Base-by-base conservation (phyloP, 805 yeast species). In the Isabelozyma rhagii region DNA sequence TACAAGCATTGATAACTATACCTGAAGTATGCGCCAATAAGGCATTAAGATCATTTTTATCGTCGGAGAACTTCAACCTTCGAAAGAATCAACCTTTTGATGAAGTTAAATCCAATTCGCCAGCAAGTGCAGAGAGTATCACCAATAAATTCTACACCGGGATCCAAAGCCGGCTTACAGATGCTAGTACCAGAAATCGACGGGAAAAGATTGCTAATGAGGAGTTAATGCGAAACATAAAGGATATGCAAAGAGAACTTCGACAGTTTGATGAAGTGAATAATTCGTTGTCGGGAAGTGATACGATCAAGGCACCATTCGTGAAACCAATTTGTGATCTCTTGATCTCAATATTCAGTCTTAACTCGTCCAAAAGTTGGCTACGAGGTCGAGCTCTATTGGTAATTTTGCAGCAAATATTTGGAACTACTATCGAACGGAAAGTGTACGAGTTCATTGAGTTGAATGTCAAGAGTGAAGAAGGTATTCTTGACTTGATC, bases 351-450 rank as follows among this genome's bases (percentile, higher is more conserved):
- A 60, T 90, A 1, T 92, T 92, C 66, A 82, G 87, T 29, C 66
- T 89, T 18, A 80, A 82, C 47, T 75, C 72, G 14, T 76, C 87
- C 1, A 83, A 82, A 44, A 81, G 83, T 44, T 89, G 97, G 96
- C 66, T 92, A 1, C 72, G 96, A 47, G 97, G 97, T 0, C 74
- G 91, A 42, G 97, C 97, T 0, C 74, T 90, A 8, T 77, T 91
- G 39, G 83, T 90, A 5, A 81, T 92, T 3, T 68, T 92, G 47
- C 97, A 91, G 64, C 97, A 90, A 62, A 66, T 92, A 1, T 75
- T 92, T 39, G 97, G 97, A 0, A 87, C 93, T 2, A 87, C 97
- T 0, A 85, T 92, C 46, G 97, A 92, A 60, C 84, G 82, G 60
- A 81, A 79, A 47, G 76, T 83, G 4, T 68, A 84, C 40, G 74